These are phyloP conservation scores for Gossypium aridum DNA, from an alignment of 441 rosid species.

Conservation along the genomic window DNA sequence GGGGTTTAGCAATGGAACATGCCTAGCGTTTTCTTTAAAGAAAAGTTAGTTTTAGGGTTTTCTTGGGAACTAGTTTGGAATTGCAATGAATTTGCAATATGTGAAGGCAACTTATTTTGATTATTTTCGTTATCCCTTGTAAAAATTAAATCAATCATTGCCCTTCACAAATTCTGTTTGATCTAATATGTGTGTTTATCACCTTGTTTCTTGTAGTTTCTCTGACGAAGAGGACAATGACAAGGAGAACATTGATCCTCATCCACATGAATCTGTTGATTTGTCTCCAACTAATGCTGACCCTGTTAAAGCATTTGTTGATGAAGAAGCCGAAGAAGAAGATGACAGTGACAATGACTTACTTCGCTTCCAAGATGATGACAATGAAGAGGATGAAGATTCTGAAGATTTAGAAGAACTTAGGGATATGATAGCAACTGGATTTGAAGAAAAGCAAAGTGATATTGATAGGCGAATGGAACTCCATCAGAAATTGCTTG, in stretches of 20 bases:
- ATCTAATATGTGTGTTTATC: slow-evolving; percentile 7
- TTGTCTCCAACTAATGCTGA: slow-evolving; percentile 46
- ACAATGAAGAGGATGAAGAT: slow-evolving; percentile 78
- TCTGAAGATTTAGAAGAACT: slow-evolving; percentile 56
- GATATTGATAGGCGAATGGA: slow-evolving; percentile 76
- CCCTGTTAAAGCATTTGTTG: slow-evolving; percentile 78
- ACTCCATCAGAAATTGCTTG: slow-evolving; percentile 93
- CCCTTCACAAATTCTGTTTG: not conserved
- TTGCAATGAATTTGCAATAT: not conserved
- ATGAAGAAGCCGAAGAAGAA: slow-evolving; percentile 92
- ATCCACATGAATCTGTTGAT: slow-evolving; percentile 22
- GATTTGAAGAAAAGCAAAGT: slow-evolving; percentile 52
- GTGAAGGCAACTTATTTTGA: not conserved
- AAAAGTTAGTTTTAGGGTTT: not conserved
- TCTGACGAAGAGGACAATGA: slow-evolving; percentile 57
- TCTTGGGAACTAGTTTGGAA: not conserved
- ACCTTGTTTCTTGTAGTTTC: slow-evolving; percentile 32
- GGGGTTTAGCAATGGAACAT: not conserved
- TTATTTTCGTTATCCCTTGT: not conserved
- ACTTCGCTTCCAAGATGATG: slow-evolving; percentile 55
- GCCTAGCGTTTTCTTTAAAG: not conserved
- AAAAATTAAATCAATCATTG: not conserved
- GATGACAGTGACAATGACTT: slow-evolving; percentile 90
- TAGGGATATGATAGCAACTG: slow-evolving; percentile 68
- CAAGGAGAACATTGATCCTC: slow-evolving; percentile 48